Evolutionary conservation across 1,284 basidiomycete genomes (phyloP).

Genomic region (Cryptococcus jaspeensis): DNA sequence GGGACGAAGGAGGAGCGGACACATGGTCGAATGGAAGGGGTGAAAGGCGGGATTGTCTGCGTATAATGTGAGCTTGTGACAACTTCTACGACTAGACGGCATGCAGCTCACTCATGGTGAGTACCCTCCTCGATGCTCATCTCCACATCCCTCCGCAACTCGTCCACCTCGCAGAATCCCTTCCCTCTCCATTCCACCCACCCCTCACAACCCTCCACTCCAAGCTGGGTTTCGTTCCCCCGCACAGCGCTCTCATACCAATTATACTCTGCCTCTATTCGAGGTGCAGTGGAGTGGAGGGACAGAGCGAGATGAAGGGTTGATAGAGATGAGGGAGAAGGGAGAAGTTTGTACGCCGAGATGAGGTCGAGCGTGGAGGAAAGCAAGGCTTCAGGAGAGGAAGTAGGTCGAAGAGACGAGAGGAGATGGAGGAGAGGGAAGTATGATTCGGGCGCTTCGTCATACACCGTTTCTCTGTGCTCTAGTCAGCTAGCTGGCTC

Average conservation of each 20-base stretch:
- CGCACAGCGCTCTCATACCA: constrained; percentile 49
- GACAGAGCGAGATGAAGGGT: constrained; percentile 53
- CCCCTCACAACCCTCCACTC: constrained; percentile 61
- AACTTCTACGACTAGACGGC: not conserved
- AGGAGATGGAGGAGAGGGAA: constrained; percentile 67
- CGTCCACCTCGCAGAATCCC: constrained; percentile 69
- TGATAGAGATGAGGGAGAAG: constrained; percentile 42
- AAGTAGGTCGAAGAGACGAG: constrained; percentile 53
- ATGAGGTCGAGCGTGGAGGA: constrained; percentile 29
- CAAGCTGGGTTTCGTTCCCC: constrained; percentile 58
- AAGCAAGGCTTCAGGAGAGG: constrained; percentile 26
- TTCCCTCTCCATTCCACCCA: constrained; percentile 88
- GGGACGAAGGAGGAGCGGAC: constrained; percentile 55
- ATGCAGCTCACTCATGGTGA: constrained; percentile 26
- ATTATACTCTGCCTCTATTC: constrained; percentile 44
- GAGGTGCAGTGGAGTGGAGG: constrained; percentile 42
- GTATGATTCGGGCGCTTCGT: constrained; percentile 66
- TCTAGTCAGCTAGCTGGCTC: not conserved
- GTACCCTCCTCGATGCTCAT: constrained; percentile 53
- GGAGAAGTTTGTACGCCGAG: constrained; percentile 27
- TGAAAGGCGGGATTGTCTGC: constrained; percentile 3
- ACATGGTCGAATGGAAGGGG: constrained; percentile 32
- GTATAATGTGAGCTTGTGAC: not conserved
- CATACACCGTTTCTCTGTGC: constrained; percentile 61
- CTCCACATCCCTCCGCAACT: constrained; percentile 60